Conservation (phyloP, 805 yeast genomes). For the Komagataella kurtzmanii region DNA sequence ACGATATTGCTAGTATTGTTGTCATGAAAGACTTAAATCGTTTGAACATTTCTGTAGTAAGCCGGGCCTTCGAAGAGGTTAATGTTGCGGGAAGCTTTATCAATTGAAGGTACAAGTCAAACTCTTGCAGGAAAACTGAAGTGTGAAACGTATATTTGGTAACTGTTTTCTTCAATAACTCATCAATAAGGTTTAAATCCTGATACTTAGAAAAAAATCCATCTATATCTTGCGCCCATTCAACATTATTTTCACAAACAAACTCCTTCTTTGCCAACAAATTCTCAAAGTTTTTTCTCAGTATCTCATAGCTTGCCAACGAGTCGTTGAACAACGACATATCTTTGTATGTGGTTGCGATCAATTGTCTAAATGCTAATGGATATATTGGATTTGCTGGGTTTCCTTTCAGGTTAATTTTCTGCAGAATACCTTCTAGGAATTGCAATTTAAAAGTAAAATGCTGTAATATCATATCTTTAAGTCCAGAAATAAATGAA, state of each 20-base stretch:
- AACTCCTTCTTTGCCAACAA: not conserved
- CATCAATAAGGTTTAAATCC: not conserved
- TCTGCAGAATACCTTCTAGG: constrained; percentile 15
- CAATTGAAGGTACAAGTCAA: constrained; percentile 5
- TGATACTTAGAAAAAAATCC: not conserved
- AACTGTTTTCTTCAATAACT: not conserved
- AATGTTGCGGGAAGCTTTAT: constrained; percentile 11
- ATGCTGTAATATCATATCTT: constrained; percentile 35
- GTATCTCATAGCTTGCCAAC: constrained; percentile 10
- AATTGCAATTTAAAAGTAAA: constrained; percentile 33
- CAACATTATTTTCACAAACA: not conserved
- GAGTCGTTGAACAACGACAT: constrained; percentile 53
- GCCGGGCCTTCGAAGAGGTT: constrained; percentile 12
- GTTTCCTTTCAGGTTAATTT: constrained; percentile 6
- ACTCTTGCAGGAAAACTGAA: not conserved
- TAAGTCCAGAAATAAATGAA: constrained; percentile 27
- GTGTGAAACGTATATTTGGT: not conserved
- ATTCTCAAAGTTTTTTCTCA: not conserved
- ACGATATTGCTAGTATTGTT: constrained; percentile 7
- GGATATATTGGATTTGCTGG: constrained; percentile 5
- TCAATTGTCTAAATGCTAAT: constrained; percentile 11
- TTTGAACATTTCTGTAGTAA: constrained; percentile 15
- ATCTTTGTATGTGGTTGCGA: constrained; percentile 24
- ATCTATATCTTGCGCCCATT: not conserved
- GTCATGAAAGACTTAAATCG: constrained; percentile 18